Conservation (phyloP, 2,329 filamentous ascomycete genomes). For the Stagonosporopsis chrysanthemi region DNA sequence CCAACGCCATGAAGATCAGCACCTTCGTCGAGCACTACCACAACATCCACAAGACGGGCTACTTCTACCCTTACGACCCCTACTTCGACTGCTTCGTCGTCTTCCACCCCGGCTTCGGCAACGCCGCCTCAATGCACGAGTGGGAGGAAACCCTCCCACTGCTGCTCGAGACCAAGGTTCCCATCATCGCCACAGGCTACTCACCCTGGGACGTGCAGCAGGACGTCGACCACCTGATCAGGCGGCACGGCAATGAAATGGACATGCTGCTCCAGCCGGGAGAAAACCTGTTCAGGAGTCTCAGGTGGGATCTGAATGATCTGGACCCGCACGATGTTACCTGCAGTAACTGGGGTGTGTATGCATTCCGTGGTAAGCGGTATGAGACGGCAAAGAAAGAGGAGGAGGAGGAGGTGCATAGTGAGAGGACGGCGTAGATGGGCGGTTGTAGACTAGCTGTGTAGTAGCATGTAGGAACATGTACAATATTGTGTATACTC, state of each 20-base stretch:
- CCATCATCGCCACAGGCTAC: slow-evolving; percentile 93
- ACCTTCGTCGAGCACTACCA: slow-evolving; percentile 99
- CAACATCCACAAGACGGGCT: slow-evolving; percentile 87
- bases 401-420: slow-evolving; percentile 43
- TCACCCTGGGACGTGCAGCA: slow-evolving; percentile 94
- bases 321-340: slow-evolving; percentile 92
- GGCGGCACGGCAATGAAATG: slow-evolving; percentile 87
- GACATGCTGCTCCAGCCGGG: slow-evolving; percentile 90
- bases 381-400: slow-evolving; percentile 72
- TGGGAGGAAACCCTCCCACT: slow-evolving; percentile 91
- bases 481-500: slow-evolving; percentile 17
- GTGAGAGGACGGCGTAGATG: slow-evolving; percentile 40
- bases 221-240: slow-evolving; percentile 87
- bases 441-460: slow-evolving; percentile 13
- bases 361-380: slow-evolving; percentile 97
- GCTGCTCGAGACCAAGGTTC: slow-evolving; percentile 92
- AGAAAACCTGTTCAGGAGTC: slow-evolving; percentile 91
- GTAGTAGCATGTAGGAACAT: slow-evolving; percentile 22
- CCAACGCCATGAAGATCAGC: slow-evolving; percentile 90
- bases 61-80: slow-evolving; percentile 94
- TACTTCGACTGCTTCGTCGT: slow-evolving; percentile 98
- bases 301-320: slow-evolving; percentile 97
- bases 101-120: slow-evolving; percentile 95
- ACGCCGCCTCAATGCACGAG: slow-evolving; percentile 90
- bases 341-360: slow-evolving; percentile 96